Evolutionary conservation across 2,329 filamentous ascomycete genomes (phyloP).

Genomic region (Penicillium sp.): DNA sequence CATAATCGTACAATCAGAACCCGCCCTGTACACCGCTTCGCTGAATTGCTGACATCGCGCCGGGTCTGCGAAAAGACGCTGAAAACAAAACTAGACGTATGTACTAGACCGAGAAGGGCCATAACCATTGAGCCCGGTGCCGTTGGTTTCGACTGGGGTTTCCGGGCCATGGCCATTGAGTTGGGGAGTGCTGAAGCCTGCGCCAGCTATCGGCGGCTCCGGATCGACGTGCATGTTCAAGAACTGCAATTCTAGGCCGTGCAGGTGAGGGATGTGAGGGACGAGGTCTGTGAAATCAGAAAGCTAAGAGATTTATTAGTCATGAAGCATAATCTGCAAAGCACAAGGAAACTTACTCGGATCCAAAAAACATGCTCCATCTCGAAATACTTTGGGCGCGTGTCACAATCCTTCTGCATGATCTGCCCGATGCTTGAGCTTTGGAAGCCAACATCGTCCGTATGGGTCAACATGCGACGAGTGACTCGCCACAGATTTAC

Average conservation of each 20-base stretch:
- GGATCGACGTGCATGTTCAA: slow-evolving; percentile 44
- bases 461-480: slow-evolving; percentile 46
- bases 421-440: slow-evolving; percentile 42
- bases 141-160: slow-evolving; percentile 29
- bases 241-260: slow-evolving; percentile 42
- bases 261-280: slow-evolving; percentile 49
- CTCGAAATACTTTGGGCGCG: slow-evolving; percentile 48
- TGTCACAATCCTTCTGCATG: slow-evolving; percentile 44
- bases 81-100: slow-evolving; percentile 39
- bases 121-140: slow-evolving; percentile 35
- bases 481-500: slow-evolving; percentile 51
- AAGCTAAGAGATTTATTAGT: slow-evolving; percentile 35
- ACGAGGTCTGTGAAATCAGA: slow-evolving; percentile 53
- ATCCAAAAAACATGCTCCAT: slow-evolving; percentile 55
- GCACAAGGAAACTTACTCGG: slow-evolving; percentile 37
- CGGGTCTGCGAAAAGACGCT: slow-evolving; percentile 22
- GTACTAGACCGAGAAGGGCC: slow-evolving; percentile 40
- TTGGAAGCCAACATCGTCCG: slow-evolving; percentile 39
- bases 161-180: slow-evolving; percentile 34
- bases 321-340: background rate
- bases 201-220: slow-evolving; percentile 33
- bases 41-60: slow-evolving; percentile 23
- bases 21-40: slow-evolving; percentile 33
- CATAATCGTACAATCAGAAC: slow-evolving; percentile 45
- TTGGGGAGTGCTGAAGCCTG: slow-evolving; percentile 22